phyloP scores from a whole-genome alignment of 495 filamentous ascomycete species.

The Hypomontagnella submonticulosa region DNA sequence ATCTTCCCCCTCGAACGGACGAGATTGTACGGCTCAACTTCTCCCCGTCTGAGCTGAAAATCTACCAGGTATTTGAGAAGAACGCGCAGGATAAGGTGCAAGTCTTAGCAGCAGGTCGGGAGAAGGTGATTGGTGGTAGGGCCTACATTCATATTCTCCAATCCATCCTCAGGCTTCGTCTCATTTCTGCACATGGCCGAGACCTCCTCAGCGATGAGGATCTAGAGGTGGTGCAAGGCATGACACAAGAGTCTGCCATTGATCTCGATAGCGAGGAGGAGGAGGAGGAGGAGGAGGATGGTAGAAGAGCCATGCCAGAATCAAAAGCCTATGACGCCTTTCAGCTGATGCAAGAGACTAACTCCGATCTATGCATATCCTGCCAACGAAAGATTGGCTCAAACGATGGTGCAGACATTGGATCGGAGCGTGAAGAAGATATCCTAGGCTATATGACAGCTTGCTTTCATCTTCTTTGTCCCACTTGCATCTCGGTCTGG shows the following conservation, averaged over 20 bases:
- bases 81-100: constrained; percentile 64
- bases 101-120: constrained; percentile 60
- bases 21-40: constrained; percentile 72
- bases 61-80: constrained; percentile 67
- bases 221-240: constrained; percentile 77
- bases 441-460: constrained; percentile 80
- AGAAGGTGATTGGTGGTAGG: constrained; percentile 78
- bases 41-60: constrained; percentile 58
- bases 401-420: constrained; percentile 61
- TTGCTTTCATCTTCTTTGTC: constrained; percentile 86
- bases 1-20: constrained; percentile 80
- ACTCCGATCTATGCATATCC: constrained; percentile 72
- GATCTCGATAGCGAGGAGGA: constrained; percentile 81
- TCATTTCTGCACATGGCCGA: constrained; percentile 90
- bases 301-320: constrained; percentile 58
- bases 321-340: constrained; percentile 85
- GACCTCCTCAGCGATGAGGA: constrained; percentile 88
- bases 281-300: constrained; percentile 60
- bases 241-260: constrained; percentile 83
- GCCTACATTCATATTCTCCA: constrained; percentile 90
- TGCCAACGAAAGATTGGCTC: constrained; percentile 73
- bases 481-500: constrained; percentile 70
- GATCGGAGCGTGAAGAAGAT: constrained; percentile 68
- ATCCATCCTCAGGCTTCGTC: constrained; percentile 87
- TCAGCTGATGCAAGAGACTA: constrained; percentile 80